Evolutionary conservation across 108 stramenopile species (phyloP).

Genomic region (Cyclotella kingstonii): DNA sequence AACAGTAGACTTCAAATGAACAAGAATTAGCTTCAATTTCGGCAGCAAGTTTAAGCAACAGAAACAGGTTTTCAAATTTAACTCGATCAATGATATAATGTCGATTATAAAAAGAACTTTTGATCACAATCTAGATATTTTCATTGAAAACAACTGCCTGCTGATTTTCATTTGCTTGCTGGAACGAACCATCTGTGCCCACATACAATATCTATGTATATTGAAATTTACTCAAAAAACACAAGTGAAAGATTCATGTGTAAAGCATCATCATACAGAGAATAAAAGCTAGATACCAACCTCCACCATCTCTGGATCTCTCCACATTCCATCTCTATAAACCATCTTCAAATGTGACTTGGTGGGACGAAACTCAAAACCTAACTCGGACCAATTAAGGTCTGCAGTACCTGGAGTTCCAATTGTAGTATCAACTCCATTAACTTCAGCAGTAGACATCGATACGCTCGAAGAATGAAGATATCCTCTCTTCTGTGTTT

Average conservation of each 20-base stretch:
- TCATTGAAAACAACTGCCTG: too few species aligned
- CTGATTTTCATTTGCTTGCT: too few species aligned
- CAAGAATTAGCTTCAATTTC: neutral
- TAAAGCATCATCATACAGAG: neutral
- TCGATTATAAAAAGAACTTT: too few species aligned
- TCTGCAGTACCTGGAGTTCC: conserved; percentile 78
- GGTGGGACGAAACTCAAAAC: conserved; percentile 94
- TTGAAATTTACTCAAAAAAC: neutral
- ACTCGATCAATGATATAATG: too few species aligned
- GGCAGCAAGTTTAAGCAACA: too few species aligned
- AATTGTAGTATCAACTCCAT: neutral
- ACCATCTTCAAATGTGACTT: conserved; percentile 81
- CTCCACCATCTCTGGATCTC: conserved; percentile 66
- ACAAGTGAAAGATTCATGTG: neutral
- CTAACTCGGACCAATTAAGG: conserved; percentile 91
- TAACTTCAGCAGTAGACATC: conserved; percentile 15
- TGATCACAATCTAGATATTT: too few species aligned
- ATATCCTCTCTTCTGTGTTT: too few species aligned
- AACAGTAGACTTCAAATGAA: neutral
- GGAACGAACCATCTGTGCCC: too few species aligned
- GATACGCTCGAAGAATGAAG: conserved; percentile 2
- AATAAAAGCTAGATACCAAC: conserved; percentile 34
- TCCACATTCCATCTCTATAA: conserved; percentile 83
- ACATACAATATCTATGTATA: too few species aligned
- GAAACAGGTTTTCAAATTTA: too few species aligned